Evolutionary conservation across 805 yeast genomes (phyloP).

Genomic region (Starmerella apicola): DNA sequence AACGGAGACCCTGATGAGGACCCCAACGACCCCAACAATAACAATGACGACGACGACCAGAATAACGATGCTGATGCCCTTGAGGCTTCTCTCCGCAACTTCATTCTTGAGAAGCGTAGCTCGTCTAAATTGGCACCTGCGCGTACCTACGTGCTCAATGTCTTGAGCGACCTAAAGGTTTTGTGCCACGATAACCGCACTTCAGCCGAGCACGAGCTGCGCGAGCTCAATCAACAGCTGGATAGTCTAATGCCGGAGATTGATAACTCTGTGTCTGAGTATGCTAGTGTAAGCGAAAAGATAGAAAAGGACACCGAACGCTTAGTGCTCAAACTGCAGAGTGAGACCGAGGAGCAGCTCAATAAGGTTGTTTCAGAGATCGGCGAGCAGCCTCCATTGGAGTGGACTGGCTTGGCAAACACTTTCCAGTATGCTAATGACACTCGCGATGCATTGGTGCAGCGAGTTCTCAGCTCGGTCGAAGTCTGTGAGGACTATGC

Average conservation of each 20-base stretch:
- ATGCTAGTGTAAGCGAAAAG: conserved; percentile 42
- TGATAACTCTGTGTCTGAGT: conserved; percentile 40
- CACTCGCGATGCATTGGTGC: conserved; percentile 57
- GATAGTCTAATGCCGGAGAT: conserved; percentile 51
- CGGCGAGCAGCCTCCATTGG: conserved; percentile 41
- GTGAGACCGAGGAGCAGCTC: conserved; percentile 44
- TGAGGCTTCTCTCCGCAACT: conserved; percentile 73
- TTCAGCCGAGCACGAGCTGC: conserved; percentile 34
- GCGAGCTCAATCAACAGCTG: conserved; percentile 37
- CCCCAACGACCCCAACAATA: conserved; percentile 21
- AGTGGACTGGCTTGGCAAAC: conserved; percentile 50
- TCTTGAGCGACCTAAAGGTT: conserved; percentile 50
- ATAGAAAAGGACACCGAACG: conserved; percentile 54
- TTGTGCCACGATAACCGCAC: conserved; percentile 54
- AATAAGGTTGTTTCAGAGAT: conserved; percentile 39
- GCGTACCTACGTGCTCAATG: conserved; percentile 64
- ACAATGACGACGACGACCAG: conserved; percentile 21
- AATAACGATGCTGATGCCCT: conserved; percentile 51
- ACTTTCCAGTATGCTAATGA: conserved; percentile 55
- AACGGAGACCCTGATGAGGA: conserved; percentile 13
- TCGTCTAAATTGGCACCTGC: conserved; percentile 86
- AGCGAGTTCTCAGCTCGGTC: conserved; percentile 53
- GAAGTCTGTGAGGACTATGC: conserved; percentile 56
- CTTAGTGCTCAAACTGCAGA: conserved; percentile 46
- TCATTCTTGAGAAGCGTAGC: conserved; percentile 79